These are phyloP conservation scores for Jaltomata sinuosa DNA, from an alignment of 257 asterid genomes.

Conservation along the genomic window DNA sequence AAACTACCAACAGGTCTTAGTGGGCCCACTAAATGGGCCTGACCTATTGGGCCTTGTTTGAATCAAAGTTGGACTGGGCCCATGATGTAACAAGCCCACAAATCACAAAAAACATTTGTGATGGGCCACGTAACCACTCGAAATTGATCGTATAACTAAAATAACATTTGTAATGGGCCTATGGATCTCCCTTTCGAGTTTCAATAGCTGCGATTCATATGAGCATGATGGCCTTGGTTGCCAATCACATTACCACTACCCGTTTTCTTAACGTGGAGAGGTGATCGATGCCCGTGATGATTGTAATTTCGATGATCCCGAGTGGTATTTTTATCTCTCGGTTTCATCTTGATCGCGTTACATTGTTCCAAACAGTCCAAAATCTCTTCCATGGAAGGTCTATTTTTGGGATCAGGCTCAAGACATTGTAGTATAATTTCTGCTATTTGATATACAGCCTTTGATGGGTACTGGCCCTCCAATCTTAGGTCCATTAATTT, in stretches of 20 bases:
- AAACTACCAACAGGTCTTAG: background rate
- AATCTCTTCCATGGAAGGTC: conserved; percentile 61
- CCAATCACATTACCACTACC: background rate
- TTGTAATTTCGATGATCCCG: background rate
- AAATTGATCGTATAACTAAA: background rate
- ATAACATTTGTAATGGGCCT: background rate
- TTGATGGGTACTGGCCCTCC: conserved; percentile 46
- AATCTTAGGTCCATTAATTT: conserved; percentile 61
- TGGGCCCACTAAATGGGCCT: background rate
- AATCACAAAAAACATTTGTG: background rate
- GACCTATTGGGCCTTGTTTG: background rate
- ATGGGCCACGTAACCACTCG: background rate
- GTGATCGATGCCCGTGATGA: conserved; percentile 12
- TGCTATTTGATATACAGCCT: conserved; percentile 27
- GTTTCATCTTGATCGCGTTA: conserved; percentile 14
- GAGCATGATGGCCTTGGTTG: background rate
- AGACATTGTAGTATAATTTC: conserved; percentile 45
- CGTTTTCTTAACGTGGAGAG: conserved; percentile 14
- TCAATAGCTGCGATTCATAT: conserved; percentile 13
- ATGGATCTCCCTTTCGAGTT: background rate
- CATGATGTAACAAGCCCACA: background rate
- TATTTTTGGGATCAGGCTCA: conserved; percentile 53
- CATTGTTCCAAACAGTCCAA: conserved; percentile 30
- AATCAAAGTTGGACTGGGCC: background rate
- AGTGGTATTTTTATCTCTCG: conserved; percentile 13